Evolutionary conservation across 2,329 filamentous ascomycete genomes (phyloP), one percentile per base, ranked within the genome.

Genomic region (Coleophoma eucalyptorum): DNA sequence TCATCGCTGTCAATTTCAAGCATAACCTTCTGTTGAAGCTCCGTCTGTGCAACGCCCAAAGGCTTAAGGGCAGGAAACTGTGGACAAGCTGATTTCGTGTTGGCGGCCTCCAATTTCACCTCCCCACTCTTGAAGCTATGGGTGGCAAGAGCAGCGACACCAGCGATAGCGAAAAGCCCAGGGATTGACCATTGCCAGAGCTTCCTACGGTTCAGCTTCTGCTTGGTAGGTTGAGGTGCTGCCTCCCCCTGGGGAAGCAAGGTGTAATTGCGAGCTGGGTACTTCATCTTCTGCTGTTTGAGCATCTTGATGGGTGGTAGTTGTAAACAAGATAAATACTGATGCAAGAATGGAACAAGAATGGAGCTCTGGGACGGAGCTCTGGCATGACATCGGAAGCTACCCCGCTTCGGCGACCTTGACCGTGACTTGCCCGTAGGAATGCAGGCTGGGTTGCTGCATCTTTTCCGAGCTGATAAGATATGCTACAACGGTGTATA

Each of bases 41-140:
- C 51, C 43, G 42, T 33, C 21, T 32, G 50, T 4, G 52, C 48
- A 3, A 19, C 43, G 3, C 51, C 48, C 8, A 38, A n/a, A 5
- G 37, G 37, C 19, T 51, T 45, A 18, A 60, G 37, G 10, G 53
- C 54, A n/a, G 56, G 53, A 42, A 52, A 60, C 40, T 60, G 58
- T 4, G 58, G 58, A 41, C 58, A 60, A n/a, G 55, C 58, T 38
- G 52, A 33, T 26, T 34, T 35, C 12, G 32, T 37, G 19, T 43
- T 33, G 26, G 47, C n/a, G 37, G 43, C 31, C 13, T 40, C 46
- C n/a, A 31, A 38, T 12, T 51, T 46, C 3, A 26, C 12, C 41
- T 55, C 51, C 15, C 50, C 34, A 35, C 38, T 15, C 16, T 44
- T 34, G 15, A 16, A 43, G 2, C 34, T 41, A 15, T 50, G 48